Conservation (phyloP, 2,329 filamentous ascomycete genomes). For the Aphanocladium album region DNA sequence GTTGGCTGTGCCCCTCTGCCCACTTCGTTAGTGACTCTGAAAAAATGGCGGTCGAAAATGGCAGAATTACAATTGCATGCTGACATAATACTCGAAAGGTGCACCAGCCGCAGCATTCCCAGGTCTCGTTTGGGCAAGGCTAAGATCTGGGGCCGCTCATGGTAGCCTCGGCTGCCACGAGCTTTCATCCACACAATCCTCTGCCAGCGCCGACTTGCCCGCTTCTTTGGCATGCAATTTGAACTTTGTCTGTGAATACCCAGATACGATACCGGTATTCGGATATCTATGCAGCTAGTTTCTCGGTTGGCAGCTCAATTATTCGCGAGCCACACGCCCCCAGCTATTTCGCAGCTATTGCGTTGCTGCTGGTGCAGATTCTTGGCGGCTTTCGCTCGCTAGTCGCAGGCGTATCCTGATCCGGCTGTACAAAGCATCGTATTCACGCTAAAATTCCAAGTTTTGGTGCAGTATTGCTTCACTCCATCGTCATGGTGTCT, state of each 20-base stretch:
- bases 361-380: not conserved
- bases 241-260: not conserved
- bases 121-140: not conserved
- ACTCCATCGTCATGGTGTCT: conserved; percentile 6
- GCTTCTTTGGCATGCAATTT: not conserved
- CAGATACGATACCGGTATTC: not conserved
- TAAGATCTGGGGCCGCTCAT: not conserved
- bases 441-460: not conserved
- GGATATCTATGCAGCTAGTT: not conserved
- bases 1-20: not conserved
- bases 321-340: not conserved
- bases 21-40: not conserved
- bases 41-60: conserved; percentile 4
- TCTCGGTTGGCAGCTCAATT: not conserved
- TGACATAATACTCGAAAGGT: conserved; percentile 10
- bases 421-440: not conserved
- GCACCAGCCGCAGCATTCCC: too few relatives aligned
- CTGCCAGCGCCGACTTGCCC: not conserved
- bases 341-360: not conserved
- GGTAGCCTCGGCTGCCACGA: conserved; percentile 7
- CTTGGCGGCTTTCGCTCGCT: conserved; percentile 1
- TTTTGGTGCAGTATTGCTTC: too few relatives aligned
- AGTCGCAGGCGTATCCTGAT: not conserved
- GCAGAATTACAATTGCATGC: conserved; percentile 1
- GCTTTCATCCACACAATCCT: not conserved